Evolutionary conservation across 2,329 filamentous ascomycete species (phyloP).

Genomic region (Tolypocladium guangdongense): DNA sequence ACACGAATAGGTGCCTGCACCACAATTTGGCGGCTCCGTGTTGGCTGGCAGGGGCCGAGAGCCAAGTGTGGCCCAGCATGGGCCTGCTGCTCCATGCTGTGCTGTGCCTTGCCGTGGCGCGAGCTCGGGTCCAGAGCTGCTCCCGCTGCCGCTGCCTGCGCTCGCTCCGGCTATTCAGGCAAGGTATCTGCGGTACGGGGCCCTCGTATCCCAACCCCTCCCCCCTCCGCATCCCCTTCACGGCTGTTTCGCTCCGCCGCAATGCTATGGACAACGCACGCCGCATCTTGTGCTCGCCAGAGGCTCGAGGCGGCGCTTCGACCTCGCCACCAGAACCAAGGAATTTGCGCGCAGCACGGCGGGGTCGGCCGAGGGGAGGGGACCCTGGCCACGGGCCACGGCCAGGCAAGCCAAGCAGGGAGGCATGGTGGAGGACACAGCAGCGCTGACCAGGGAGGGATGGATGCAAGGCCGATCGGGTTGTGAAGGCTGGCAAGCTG

Average conservation of each 20-base stretch:
- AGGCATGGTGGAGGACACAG: neutral
- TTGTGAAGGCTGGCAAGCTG: neutral
- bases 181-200: neutral
- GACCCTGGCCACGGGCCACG: conserved; percentile 2
- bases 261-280: neutral
- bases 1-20: no score
- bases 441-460: neutral
- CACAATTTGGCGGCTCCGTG: neutral
- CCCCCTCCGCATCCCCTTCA: neutral
- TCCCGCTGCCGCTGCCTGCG: neutral
- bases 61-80: neutral
- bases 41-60: neutral
- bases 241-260: neutral
- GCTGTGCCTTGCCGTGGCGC: neutral
- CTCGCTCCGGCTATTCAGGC: no score
- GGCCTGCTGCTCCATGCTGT: neutral
- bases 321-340: conserved; percentile 5
- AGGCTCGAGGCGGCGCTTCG: neutral
- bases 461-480: neutral
- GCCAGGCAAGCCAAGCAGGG: neutral
- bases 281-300: neutral
- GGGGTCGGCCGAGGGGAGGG: conserved; percentile 1
- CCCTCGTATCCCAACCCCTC: neutral
- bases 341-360: conserved; percentile 4
- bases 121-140: neutral